A percentile compares a stretch with the other conserved stretches of the same genome.
Conservation (phyloP, 768 basidiomycete genomes). For the Floccularia luteovirens region DNA sequence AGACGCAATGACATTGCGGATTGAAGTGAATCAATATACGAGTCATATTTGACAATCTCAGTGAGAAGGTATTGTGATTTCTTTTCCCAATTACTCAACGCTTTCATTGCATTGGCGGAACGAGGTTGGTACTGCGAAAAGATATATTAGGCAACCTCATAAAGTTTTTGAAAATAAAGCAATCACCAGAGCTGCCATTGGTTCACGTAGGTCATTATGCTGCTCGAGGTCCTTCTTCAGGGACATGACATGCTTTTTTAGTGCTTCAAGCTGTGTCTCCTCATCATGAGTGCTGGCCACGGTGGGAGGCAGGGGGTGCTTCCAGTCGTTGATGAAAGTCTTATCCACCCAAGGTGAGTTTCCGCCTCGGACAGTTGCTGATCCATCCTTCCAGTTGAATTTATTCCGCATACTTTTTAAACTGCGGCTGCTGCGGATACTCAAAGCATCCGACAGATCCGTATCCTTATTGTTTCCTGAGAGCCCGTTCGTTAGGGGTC, state of each 20-base stretch:
- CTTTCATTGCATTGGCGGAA: constrained; percentile 65
- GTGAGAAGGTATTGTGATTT: constrained; percentile 84
- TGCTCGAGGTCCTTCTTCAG: constrained; percentile 74
- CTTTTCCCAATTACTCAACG: constrained; percentile 87
- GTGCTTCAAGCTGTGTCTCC: constrained; percentile 85
- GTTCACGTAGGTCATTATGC: constrained; percentile 78
- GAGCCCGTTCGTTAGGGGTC: constrained; percentile 39
- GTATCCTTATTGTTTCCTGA: constrained; percentile 53
- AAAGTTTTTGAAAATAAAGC: not conserved
- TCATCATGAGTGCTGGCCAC: constrained; percentile 86
- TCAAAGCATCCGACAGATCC: constrained; percentile 57
- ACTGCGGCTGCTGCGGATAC: constrained; percentile 71
- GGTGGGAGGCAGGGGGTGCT: constrained; percentile 77
- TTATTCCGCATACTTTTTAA: constrained; percentile 65
- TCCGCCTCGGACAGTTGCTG: constrained; percentile 52
- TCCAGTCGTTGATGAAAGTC: constrained; percentile 88
- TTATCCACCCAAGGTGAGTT: constrained; percentile 75
- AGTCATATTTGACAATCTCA: constrained; percentile 94
- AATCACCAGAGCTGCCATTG: constrained; percentile 73
- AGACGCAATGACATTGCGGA: constrained; percentile 77
- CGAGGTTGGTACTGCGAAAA: constrained; percentile 68
- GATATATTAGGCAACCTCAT: constrained; percentile 8
- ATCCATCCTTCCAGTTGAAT: constrained; percentile 66
- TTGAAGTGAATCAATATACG: constrained; percentile 88
- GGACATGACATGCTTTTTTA: constrained; percentile 71